phyloP scores from a whole-genome alignment of 208 protist genomes.

The Trypanosoma lewisi region DNA sequence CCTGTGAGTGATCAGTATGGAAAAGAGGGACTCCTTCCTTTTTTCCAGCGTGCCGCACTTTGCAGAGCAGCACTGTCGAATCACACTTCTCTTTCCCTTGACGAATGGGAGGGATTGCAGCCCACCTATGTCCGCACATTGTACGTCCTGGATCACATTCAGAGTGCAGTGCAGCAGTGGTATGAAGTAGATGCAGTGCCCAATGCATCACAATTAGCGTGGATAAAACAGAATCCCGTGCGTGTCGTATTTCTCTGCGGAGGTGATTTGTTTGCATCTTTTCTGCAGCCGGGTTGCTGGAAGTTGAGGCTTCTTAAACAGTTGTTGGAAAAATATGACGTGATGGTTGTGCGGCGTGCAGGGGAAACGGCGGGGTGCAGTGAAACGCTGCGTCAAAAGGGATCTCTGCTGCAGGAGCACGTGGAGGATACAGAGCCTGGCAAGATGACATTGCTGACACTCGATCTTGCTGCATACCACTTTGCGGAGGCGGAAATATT shows the following conservation, averaged over 20 bases:
- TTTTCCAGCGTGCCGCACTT: conserved; percentile 42
- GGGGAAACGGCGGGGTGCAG: conserved; percentile 7
- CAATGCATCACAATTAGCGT: conserved; percentile 9
- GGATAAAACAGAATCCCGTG: conserved; percentile 33
- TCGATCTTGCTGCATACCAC: conserved; percentile 46
- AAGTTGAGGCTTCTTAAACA: conserved; percentile 42
- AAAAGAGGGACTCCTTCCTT: conserved; percentile 54
- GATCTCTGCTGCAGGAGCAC: conserved; percentile 26
- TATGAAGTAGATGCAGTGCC: conserved; percentile 33
- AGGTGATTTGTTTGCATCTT: conserved; percentile 71
- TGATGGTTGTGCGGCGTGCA: conserved; percentile 47
- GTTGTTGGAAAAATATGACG: conserved; percentile 52
- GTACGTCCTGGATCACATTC: conserved; percentile 64
- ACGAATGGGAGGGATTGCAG: conserved; percentile 79
- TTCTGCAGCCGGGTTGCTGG: conserved; percentile 70
- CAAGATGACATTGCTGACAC: conserved; percentile 16
- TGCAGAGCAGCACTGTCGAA: conserved; percentile 30
- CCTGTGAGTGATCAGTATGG: conserved; percentile 75
- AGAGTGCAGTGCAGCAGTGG: conserved; percentile 41
- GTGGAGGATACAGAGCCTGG: background rate
- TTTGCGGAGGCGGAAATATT: conserved; percentile 38
- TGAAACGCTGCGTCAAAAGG: conserved; percentile 5
- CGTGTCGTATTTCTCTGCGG: conserved; percentile 65
- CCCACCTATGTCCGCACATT: conserved; percentile 58
- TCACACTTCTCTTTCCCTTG: conserved; percentile 49